These are phyloP conservation scores for Phytophthora pseudosyringae DNA, from an alignment of 352 stramenopile species.

Conservation along the genomic window DNA sequence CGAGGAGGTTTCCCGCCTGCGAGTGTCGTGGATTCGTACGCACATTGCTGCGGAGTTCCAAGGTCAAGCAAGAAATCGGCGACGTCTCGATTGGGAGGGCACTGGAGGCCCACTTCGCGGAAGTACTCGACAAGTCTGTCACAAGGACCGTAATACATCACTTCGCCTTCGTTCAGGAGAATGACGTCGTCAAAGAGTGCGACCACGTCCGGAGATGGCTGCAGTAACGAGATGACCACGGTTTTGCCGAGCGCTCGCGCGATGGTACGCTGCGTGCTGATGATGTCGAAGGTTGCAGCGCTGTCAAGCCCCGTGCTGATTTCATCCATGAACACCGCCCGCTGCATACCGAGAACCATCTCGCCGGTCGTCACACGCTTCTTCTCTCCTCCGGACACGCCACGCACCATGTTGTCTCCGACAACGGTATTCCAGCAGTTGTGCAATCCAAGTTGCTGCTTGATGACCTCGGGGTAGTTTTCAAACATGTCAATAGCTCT, in stretches of 20 bases:
- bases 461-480: slow-evolving; percentile 44
- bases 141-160: slow-evolving; percentile 87
- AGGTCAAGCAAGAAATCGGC: slow-evolving; percentile 50
- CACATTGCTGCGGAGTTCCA: slow-evolving; percentile 26
- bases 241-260: slow-evolving; percentile 40
- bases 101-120: slow-evolving; percentile 49
- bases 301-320: slow-evolving; percentile 94
- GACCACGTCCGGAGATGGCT: slow-evolving; percentile 84
- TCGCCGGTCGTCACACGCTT: slow-evolving; percentile 52
- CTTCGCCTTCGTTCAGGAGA: slow-evolving; percentile 80
- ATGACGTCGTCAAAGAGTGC: slow-evolving; percentile 93
- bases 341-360: slow-evolving; percentile 61
- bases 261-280: slow-evolving; percentile 47
- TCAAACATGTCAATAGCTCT: slow-evolving; percentile 6
- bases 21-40: slow-evolving; percentile 16
- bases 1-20: neutral
- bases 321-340: slow-evolving; percentile 82
- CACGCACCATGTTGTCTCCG: slow-evolving; percentile 77
- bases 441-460: slow-evolving; percentile 36
- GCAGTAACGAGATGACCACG: slow-evolving; percentile 39
- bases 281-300: slow-evolving; percentile 90
- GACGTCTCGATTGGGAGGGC: slow-evolving; percentile 37
- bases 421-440: slow-evolving; percentile 40
- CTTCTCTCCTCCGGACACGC: slow-evolving; percentile 87
- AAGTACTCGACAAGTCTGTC: slow-evolving; percentile 62